Evolutionary conservation across 305 asterid species (phyloP).

Genomic region (Fraxinus albicans): DNA sequence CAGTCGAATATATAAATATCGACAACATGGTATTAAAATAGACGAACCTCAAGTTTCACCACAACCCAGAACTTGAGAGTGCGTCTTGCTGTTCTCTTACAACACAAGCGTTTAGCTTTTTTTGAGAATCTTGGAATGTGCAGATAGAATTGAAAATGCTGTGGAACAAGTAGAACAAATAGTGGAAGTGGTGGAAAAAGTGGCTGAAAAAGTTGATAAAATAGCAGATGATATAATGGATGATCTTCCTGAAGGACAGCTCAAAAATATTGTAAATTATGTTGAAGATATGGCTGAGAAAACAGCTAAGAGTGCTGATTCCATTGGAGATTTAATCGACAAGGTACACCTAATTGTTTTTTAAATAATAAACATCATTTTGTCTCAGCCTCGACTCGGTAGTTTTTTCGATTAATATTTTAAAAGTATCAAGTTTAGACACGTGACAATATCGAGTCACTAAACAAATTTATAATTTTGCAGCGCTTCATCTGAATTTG

Average conservation of each 20-base stretch:
- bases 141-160: conserved; percentile 47
- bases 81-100: neutral
- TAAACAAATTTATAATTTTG: too few relatives aligned
- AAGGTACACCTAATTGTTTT: conserved; percentile 39
- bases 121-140: neutral
- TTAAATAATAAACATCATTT: neutral
- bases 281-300: conserved; percentile 66
- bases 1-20: neutral
- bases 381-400: neutral
- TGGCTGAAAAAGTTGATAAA: conserved; percentile 70
- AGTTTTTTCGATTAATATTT: neutral
- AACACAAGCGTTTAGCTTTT: neutral
- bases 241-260: conserved; percentile 65
- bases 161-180: conserved; percentile 57
- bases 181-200: conserved; percentile 70
- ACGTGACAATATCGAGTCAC: conserved; percentile 5
- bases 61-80: neutral
- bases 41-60: neutral
- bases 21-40: neutral
- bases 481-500: too few relatives aligned
- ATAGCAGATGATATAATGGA: conserved; percentile 53
- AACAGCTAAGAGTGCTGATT: conserved; percentile 59
- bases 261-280: conserved; percentile 32
- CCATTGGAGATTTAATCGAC: conserved; percentile 56
- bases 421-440: conserved; percentile 23